phyloP scores from a whole-genome alignment of 495 filamentous ascomycete species.

The Cercophora scortea region DNA sequence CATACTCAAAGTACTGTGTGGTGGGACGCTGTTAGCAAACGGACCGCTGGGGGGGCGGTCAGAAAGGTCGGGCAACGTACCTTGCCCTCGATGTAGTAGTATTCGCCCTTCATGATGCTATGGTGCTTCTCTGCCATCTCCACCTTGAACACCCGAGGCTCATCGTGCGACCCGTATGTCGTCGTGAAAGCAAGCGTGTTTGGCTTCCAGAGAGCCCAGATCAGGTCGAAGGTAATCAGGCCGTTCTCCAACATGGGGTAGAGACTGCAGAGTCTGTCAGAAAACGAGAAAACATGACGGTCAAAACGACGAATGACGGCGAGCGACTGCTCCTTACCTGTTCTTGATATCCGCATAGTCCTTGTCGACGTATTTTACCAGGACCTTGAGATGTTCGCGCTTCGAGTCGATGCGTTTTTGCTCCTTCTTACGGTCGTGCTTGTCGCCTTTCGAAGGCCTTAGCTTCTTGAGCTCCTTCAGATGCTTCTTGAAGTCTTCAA shows the following conservation, averaged over 20 bases:
- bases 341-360: slow-evolving; percentile 77
- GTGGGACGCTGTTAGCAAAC: slow-evolving; percentile 2
- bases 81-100: slow-evolving; percentile 74
- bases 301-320: not conserved
- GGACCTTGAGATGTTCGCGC: slow-evolving; percentile 62
- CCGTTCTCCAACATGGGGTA: slow-evolving; percentile 77
- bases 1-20: slow-evolving; percentile 58
- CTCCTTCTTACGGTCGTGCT: slow-evolving; percentile 50
- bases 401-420: slow-evolving; percentile 62
- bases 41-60: not conserved
- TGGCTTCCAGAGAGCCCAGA: slow-evolving; percentile 90
- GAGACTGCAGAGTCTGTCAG: slow-evolving; percentile 39
- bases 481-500: slow-evolving; percentile 62
- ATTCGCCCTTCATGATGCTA: slow-evolving; percentile 67
- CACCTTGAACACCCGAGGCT: slow-evolving; percentile 86
- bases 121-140: slow-evolving; percentile 69
- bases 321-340: slow-evolving; percentile 12
- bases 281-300: too few species aligned
- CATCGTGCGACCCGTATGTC: slow-evolving; percentile 71
- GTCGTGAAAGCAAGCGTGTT: slow-evolving; percentile 77
- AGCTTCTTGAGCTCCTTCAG: slow-evolving; percentile 60
- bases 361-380: slow-evolving; percentile 72
- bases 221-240: slow-evolving; percentile 81
- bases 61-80: slow-evolving; percentile 31
- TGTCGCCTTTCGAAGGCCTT: slow-evolving; percentile 36